phyloP scores from a whole-genome alignment of 768 basidiomycete species.

The Termitomyces sp. region DNA sequence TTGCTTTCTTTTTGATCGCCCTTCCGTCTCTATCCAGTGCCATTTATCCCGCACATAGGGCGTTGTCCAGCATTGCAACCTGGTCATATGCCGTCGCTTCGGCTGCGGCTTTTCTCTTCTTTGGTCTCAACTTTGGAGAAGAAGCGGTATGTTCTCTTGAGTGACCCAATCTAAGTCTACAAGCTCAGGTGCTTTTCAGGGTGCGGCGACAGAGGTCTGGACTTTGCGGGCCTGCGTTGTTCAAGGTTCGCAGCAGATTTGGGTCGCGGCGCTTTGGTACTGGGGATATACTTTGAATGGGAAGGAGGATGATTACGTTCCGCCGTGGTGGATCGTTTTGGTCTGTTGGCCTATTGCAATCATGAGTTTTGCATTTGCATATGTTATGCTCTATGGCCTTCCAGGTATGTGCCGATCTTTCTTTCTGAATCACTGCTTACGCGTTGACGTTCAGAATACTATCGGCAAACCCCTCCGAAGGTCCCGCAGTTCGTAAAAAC shows the following conservation, averaged over 20 bases:
- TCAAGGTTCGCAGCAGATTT: conserved; percentile 93
- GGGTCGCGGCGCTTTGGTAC: conserved; percentile 95
- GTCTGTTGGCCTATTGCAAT: conserved; percentile 80
- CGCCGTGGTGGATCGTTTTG: conserved; percentile 85
- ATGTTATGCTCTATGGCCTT: conserved; percentile 81
- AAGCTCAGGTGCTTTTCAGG: conserved; percentile 35
- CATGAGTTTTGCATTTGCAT: conserved; percentile 73
- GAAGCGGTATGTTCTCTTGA: conserved; percentile 64
- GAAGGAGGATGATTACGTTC: conserved; percentile 41
- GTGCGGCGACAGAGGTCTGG: conserved; percentile 95
- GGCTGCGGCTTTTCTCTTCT: conserved; percentile 91
- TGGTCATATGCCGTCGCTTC: conserved; percentile 92
- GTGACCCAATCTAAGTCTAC: background rate
- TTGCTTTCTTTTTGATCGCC: conserved; percentile 90
- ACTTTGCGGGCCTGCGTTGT: conserved; percentile 87
- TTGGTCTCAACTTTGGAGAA: conserved; percentile 95
- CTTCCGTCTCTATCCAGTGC: conserved; percentile 69
- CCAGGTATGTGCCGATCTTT: conserved; percentile 52
- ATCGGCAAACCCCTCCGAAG: conserved; percentile 89
- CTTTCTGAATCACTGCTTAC: conserved; percentile 1
- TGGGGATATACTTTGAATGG: conserved; percentile 84
- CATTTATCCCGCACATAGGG: conserved; percentile 59
- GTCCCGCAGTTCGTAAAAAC: conserved; percentile 91
- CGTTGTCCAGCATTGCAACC: conserved; percentile 73
- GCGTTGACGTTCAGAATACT: conserved; percentile 57